Percentiles rank a stretch among this genome's conserved stretches.
These are phyloP conservation scores for Chionographis japonica DNA, from an alignment of 106 monocot species.

Conservation along the genomic window DNA sequence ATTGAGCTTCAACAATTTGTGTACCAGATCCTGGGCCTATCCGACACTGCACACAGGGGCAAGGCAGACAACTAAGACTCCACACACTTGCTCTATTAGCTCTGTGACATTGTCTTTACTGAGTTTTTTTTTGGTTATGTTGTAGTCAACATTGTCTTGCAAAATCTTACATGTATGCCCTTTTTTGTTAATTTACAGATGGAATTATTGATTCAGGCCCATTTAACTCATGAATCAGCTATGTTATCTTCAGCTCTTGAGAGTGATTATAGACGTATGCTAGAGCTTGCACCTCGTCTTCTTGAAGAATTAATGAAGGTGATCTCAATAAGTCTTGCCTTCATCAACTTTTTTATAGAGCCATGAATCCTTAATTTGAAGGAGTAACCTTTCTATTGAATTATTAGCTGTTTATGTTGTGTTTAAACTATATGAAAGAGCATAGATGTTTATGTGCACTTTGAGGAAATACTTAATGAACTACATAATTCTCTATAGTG, in stretches of 20 bases:
- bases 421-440: too few relatives aligned
- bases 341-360: background rate
- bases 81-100: too few relatives aligned
- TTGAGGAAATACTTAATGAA: too few relatives aligned
- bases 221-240: constrained; percentile 59
- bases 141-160: too few relatives aligned
- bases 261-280: constrained; percentile 76
- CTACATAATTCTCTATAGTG: too few relatives aligned
- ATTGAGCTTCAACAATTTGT: too few relatives aligned
- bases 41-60: too few relatives aligned
- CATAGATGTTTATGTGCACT: too few relatives aligned
- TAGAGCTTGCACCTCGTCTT: constrained; percentile 90
- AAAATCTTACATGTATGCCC: background rate
- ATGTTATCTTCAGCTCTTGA: constrained; percentile 42
- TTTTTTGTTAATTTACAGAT: constrained; percentile 38
- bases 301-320: constrained; percentile 91
- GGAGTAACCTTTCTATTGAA: background rate
- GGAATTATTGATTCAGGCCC: constrained; percentile 80
- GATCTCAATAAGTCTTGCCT: background rate
- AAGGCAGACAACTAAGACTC: too few relatives aligned
- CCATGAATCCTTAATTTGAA: too few relatives aligned
- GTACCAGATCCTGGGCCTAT: too few relatives aligned
- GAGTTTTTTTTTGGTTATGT: background rate
- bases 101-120: background rate
- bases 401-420: background rate